Percentiles rank a stretch among this genome's conserved stretches.
phyloP scores from a whole-genome alignment of 345 rosid genomes.

The Ceriops tagal region DNA sequence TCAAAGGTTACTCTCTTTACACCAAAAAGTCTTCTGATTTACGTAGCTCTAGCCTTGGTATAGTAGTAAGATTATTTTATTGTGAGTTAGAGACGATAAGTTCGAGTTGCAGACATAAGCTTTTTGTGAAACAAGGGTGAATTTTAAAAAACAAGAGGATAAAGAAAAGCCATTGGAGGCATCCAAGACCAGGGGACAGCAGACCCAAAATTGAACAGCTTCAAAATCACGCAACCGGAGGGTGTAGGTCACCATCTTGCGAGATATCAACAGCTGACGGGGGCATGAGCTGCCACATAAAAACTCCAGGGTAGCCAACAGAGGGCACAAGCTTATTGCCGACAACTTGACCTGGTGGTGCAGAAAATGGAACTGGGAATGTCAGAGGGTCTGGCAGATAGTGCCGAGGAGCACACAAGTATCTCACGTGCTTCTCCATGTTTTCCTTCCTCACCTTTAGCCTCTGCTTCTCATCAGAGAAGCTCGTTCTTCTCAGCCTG shows the following conservation, averaged over 20 bases:
- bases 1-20: neutral
- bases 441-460: constrained; percentile 26
- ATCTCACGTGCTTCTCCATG: constrained; percentile 19
- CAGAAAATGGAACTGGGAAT: constrained; percentile 19
- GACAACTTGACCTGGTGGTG: constrained; percentile 16
- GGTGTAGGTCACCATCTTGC: constrained; percentile 16
- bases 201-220: constrained; percentile 1
- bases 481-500: constrained; percentile 32
- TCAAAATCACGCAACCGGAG: constrained; percentile 26
- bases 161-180: neutral
- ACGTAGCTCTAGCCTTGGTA: no score
- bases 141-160: no score
- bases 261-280: constrained; percentile 26
- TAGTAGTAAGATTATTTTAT: no score
- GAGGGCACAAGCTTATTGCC: constrained; percentile 22
- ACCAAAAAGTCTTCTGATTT: neutral
- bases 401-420: constrained; percentile 5
- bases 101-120: no score
- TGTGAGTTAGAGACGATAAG: no score
- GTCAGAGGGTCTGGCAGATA: constrained; percentile 11
- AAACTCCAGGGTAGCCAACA: constrained; percentile 27
- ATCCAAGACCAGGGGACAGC: neutral
- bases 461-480: constrained; percentile 28
- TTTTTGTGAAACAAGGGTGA: no score
- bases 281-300: constrained; percentile 32